Conservation (phyloP, 1,284 basidiomycete genomes). For the Austroboletus rostrupii region DNA sequence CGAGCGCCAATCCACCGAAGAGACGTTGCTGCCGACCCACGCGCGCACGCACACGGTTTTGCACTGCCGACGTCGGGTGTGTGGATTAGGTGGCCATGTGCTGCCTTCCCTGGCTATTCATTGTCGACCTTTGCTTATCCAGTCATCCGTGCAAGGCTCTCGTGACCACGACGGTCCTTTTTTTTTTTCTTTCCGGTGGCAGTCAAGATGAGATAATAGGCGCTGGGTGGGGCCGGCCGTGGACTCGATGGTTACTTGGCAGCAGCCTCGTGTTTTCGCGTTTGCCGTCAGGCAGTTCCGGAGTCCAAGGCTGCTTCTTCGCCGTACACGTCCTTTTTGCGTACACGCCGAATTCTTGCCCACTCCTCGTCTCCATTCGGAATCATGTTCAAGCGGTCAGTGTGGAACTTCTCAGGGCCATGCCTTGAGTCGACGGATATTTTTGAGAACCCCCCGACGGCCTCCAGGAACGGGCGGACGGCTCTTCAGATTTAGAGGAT, state of each 20-base stretch:
- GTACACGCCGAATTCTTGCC: neutral
- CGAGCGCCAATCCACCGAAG: neutral
- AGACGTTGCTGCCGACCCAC: neutral
- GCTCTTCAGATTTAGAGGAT: slow-evolving; percentile 9
- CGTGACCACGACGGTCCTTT: neutral
- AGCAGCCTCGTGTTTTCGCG: slow-evolving; percentile 17
- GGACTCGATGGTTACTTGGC: slow-evolving; percentile 14
- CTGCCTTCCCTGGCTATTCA: neutral
- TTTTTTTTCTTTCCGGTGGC: neutral
- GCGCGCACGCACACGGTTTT: neutral
- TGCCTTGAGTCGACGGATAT: slow-evolving; percentile 1
- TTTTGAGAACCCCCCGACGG: slow-evolving; percentile 5
- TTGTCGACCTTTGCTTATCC: neutral
- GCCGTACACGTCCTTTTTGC: neutral
- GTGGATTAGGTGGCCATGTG: neutral
- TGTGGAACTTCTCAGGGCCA: slow-evolving; percentile 14
- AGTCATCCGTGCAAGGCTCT: neutral
- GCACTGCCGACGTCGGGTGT: neutral
- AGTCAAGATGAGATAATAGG: slow-evolving; percentile 17
- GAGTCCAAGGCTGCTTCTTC: slow-evolving; percentile 16
- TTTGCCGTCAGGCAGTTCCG: slow-evolving; percentile 23
- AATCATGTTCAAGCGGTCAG: slow-evolving; percentile 7
- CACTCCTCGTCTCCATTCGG: slow-evolving; percentile 2
- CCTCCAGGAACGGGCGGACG: slow-evolving; percentile 9
- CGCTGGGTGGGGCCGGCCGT: neutral